Evolutionary conservation across 2,329 filamentous ascomycete genomes (phyloP).

Genomic region (Aureobasidium sp.): DNA sequence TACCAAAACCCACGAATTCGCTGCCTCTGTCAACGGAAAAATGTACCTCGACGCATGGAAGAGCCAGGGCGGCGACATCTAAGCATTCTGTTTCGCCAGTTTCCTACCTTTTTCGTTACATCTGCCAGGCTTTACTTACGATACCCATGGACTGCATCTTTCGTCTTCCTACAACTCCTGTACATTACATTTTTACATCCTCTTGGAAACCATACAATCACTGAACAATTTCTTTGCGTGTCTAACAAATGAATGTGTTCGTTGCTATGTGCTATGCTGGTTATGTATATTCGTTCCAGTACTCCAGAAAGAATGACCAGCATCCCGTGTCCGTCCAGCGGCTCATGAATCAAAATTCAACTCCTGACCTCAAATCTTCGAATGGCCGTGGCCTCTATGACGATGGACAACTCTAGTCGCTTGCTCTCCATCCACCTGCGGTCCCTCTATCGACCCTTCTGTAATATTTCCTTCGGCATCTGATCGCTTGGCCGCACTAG

Average conservation of each 20-base stretch:
- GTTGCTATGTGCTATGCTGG: neutral
- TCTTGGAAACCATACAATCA: no score
- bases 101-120: neutral
- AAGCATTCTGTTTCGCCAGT: neutral
- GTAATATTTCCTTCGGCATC: neutral
- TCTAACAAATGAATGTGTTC: no score
- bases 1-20: conserved; percentile 42
- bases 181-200: no score
- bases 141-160: conserved; percentile 1
- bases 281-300: neutral
- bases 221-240: no score
- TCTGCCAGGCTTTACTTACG: neutral
- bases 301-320: neutral
- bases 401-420: neutral
- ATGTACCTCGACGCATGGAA: conserved; percentile 28
- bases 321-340: neutral
- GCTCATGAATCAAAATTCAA: neutral
- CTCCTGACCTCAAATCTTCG: neutral
- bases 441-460: neutral
- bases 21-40: conserved; percentile 23
- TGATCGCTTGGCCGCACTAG: neutral
- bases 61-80: conserved; percentile 21
- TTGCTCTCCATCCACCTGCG: neutral
- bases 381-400: neutral
- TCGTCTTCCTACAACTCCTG: neutral